Evolutionary conservation across 2,329 filamentous ascomycete species (phyloP), one percentile per base, ranked within the genome.

Genomic region (Clonostachys byssicola): DNA sequence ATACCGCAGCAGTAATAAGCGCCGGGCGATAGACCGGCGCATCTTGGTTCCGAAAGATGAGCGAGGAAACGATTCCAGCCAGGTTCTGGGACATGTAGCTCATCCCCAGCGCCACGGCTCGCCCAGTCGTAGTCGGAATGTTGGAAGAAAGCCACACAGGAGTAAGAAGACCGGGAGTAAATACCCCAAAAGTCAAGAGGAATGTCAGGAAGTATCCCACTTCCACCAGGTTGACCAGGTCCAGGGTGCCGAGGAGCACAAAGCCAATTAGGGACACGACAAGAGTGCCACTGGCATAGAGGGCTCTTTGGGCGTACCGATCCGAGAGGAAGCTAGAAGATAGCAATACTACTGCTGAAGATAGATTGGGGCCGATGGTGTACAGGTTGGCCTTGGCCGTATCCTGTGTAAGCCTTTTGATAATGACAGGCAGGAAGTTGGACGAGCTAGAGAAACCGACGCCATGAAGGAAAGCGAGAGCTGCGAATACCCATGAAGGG

Each of bases 401-500:
- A 6, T 58, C 60, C 10, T 52, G 48, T 10, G 65, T 64, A 5
- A 70, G 61, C 35, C 67, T 64, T 46, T 63, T 63, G 45, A 57
- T 62, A 34, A 61, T 60, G 45, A 56, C 51, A 14, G 55, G 56
- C 17, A 58, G 47, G 47, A 58, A 58, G 40, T 58, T 58, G 2
- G 55, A 56, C n/a, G 51, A 54, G 14, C 54, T 54, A 13, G 56
- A 51, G 8, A 56, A 47, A 6, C 52, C 55, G 14, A 59, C 57
- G n/a, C 57, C 57, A 40, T 57, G 56, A 46, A 55, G 51, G 18
- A 59, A 43, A 6, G 57, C 49, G 50, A 58, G 53, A 34, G 56
- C 50, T 12, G 51, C 51, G 38, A 54, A 58, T 3, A 40, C 55
- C 57, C 55, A 59, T 10, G 55, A 56, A 12, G 48, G 51, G 51